Base-by-base conservation (phyloP, 108 stramenopile genomes). In the Nannochloropsis gaditana region DNA sequence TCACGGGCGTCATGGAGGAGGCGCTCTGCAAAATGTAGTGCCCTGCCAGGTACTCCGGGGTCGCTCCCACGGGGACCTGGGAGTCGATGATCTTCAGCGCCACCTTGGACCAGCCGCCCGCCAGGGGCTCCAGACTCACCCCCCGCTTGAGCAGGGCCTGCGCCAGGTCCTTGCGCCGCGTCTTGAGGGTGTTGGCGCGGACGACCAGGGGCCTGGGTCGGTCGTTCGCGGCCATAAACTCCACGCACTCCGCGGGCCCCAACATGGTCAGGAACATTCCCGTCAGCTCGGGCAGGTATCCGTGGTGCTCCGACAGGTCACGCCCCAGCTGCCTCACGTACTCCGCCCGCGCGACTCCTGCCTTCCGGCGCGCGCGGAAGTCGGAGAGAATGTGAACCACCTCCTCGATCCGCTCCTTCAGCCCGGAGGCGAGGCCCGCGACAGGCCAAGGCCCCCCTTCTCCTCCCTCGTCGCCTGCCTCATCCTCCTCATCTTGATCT, bases 11-110 rank as follows among this genome's bases (percentile, higher is more conserved):
- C 95, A 98, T 95, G 2, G 96, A 97, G 41, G 98, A 95, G 8
- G 99, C 98, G 85, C 95, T 94, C 87, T 99, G 99, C 79, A 99
- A 93, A 96, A 99, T 99, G 92, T 99, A 99, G 86, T 97, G 95
- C 9, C 99, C 99, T 44, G 95, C 93, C 79, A 99, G 92, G 91
- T 99, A 99, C 90, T 99, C 99, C 15, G 99, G 99, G 17, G 99
- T 99, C 9, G 99, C 99, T 19, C 99, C 99, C 81, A 99, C 93
- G 10, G 99, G 99, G 19, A 99, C 73, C 82, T 86, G 86, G 45
- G 95, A 95, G 85, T 98, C 98, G 44, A 94, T 94, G 84, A 99
- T 96, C 84, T 98, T 98, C 47, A 99, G 89, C 9, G 96, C 98
- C 21, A 99, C 99, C 92, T 99, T 98, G 81, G 95, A 96, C 99